Conservation (phyloP, 129 eudicot species). For the Cynara cardunculus region DNA sequence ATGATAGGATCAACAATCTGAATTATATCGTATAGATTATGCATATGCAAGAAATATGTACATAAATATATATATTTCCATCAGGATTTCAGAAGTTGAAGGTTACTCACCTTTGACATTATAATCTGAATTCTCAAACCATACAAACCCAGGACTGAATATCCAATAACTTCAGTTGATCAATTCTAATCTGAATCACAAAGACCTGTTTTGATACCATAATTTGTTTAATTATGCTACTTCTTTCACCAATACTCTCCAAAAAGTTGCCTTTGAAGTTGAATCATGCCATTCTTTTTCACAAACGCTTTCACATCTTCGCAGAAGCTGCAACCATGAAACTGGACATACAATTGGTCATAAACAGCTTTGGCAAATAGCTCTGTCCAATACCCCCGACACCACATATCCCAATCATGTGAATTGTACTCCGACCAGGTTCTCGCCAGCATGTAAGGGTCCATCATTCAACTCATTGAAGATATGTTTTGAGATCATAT, state of each 20-base stretch:
- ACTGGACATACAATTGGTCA: conserved; percentile 18
- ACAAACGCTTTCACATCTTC: conserved; percentile 17
- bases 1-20: too few species aligned
- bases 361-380: conserved; percentile 18
- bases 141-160: too few species aligned
- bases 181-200: conserved; percentile 26
- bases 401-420: conserved; percentile 31
- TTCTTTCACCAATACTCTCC: conserved; percentile 34
- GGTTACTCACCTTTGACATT: too few species aligned
- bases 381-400: conserved; percentile 31
- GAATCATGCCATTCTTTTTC: conserved; percentile 10
- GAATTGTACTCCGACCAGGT: conserved; percentile 30
- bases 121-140: too few species aligned
- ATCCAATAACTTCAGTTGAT: background rate
- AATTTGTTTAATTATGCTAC: conserved; percentile 4
- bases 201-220: conserved; percentile 12
- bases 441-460: conserved; percentile 25
- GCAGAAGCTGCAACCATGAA: conserved; percentile 21
- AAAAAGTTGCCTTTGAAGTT: conserved; percentile 23
- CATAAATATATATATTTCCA: too few species aligned
- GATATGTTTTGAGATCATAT: conserved; percentile 28
- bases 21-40: too few species aligned
- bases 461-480: conserved; percentile 24
- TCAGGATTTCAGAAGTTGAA: too few species aligned
- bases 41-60: too few species aligned